These are phyloP conservation scores for Sporothrix luriei DNA, from an alignment of 2,329 filamentous ascomycete species.

Conservation along the genomic window DNA sequence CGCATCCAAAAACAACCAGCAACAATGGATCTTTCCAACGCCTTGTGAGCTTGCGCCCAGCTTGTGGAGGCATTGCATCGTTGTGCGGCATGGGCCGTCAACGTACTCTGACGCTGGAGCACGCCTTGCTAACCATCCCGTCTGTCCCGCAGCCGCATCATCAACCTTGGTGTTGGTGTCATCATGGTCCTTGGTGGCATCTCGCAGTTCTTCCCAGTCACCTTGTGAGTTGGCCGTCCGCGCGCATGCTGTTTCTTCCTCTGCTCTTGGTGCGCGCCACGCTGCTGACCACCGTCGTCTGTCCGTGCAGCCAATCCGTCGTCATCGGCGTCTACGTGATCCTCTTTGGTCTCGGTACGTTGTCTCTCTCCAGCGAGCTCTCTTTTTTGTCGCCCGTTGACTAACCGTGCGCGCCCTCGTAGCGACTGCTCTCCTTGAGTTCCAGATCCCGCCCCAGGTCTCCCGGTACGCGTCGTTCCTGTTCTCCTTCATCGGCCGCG, in stretches of 20 bases:
- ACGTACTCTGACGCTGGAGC: neutral
- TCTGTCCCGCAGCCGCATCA: slow-evolving; percentile 69
- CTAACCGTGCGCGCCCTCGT: slow-evolving; percentile 14
- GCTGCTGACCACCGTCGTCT: slow-evolving; percentile 26
- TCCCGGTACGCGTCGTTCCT: slow-evolving; percentile 95
- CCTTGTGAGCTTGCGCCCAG: slow-evolving; percentile 68
- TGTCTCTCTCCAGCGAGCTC: slow-evolving; percentile 40
- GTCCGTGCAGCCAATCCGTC: slow-evolving; percentile 61
- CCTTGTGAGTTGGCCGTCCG: slow-evolving; percentile 58
- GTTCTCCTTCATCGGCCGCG: slow-evolving; percentile 95
- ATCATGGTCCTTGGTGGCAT: slow-evolving; percentile 87
- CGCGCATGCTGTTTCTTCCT: slow-evolving; percentile 2
- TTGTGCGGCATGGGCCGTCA: neutral
- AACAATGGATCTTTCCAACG: slow-evolving; percentile 74
- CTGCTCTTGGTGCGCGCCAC: neutral
- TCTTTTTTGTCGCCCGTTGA: slow-evolving; percentile 34
- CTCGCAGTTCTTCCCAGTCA: slow-evolving; percentile 66
- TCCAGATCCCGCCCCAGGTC: slow-evolving; percentile 91
- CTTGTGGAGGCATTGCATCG: neutral
- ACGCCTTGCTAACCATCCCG: slow-evolving; percentile 22
- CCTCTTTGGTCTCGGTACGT: slow-evolving; percentile 80
- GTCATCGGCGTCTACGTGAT: slow-evolving; percentile 87
- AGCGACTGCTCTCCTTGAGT: slow-evolving; percentile 78
- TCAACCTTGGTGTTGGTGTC: slow-evolving; percentile 85
- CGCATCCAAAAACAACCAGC: slow-evolving; percentile 12